Conservation (phyloP, 345 rosid species). For the Angophora floribunda region DNA sequence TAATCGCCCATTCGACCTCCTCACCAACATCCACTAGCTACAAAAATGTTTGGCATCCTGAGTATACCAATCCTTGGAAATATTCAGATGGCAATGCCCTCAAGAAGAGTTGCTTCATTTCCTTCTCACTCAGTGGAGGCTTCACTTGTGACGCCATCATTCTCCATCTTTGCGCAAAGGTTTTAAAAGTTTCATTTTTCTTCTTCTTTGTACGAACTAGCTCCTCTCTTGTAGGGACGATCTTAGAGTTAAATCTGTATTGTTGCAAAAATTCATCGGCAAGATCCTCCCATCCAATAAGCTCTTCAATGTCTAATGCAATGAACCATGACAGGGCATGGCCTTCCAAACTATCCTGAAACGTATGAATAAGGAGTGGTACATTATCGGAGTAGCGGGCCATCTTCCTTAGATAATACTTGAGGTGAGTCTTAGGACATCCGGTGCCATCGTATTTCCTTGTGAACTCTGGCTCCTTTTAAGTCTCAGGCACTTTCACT, state of each 20-base stretch:
- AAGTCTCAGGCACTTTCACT: background rate
- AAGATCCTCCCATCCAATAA: background rate
- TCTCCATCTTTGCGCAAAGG: background rate
- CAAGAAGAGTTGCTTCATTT: too few relatives aligned
- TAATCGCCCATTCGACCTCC: too few relatives aligned
- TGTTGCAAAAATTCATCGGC: background rate
- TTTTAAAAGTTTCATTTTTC: background rate
- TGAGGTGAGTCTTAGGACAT: background rate
- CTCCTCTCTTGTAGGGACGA: background rate
- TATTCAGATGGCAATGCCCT: too few relatives aligned
- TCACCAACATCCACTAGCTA: too few relatives aligned
- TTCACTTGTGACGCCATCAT: background rate
- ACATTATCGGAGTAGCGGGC: background rate
- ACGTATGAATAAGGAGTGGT: too few relatives aligned
- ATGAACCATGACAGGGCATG: background rate
- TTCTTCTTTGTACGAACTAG: fast-evolving
- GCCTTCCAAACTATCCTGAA: background rate
- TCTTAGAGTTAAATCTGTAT: too few relatives aligned
- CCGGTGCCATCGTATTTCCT: background rate
- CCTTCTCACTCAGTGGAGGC: background rate
- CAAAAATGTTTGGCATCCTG: too few relatives aligned
- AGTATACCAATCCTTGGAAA: too few relatives aligned
- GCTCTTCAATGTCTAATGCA: background rate
- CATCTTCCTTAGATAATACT: background rate
- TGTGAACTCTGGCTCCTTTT: too few relatives aligned